Conservation (phyloP, 108 stramenopile species). For the Aureococcus anophagefferens region DNA sequence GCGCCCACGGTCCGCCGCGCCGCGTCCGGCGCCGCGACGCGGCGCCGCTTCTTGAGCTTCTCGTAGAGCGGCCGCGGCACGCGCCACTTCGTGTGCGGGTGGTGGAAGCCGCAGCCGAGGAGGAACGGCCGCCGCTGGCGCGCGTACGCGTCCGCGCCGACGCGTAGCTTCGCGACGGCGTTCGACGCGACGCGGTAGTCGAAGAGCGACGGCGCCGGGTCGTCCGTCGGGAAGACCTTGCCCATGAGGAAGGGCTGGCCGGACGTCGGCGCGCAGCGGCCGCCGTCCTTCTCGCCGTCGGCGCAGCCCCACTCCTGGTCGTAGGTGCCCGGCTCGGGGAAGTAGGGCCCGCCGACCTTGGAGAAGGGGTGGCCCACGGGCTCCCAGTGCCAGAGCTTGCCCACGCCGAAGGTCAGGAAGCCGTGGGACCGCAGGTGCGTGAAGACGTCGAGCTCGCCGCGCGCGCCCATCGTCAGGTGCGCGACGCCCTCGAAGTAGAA, state of each 20-base stretch:
- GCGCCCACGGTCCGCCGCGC: background rate
- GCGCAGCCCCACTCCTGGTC: background rate
- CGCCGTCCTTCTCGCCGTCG: background rate
- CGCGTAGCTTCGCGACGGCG: background rate
- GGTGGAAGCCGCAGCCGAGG: conserved; percentile 3
- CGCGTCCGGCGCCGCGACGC: background rate
- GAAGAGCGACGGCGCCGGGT: background rate
- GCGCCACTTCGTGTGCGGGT: conserved; percentile 4
- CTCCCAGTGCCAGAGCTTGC: background rate
- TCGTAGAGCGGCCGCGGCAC: background rate
- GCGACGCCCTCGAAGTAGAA: background rate
- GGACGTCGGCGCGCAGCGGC: background rate
- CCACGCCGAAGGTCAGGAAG: background rate
- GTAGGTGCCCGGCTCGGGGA: background rate
- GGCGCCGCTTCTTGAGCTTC: background rate
- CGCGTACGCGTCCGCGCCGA: background rate
- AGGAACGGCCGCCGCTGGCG: background rate
- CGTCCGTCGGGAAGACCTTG: background rate
- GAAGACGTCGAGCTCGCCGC: background rate
- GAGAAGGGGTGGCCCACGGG: background rate
- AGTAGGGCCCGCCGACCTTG: background rate
- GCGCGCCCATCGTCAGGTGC: background rate
- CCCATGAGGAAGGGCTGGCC: background rate
- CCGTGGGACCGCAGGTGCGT: background rate
- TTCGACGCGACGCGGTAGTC: background rate